Evolutionary conservation across 441 rosid species (phyloP), one percentile per base, ranked within the genome.

Genomic region (Jatropha podagrica): DNA sequence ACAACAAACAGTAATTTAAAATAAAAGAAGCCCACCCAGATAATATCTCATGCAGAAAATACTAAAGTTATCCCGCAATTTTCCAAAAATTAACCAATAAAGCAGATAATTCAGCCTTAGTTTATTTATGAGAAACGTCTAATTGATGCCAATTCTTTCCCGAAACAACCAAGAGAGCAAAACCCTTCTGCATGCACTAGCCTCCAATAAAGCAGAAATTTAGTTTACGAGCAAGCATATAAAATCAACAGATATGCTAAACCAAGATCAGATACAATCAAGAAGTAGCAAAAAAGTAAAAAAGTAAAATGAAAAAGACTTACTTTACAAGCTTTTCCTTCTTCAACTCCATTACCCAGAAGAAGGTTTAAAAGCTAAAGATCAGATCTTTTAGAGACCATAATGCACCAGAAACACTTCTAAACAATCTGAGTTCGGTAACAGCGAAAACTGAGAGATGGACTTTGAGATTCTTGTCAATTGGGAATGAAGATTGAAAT

Each of bases 291-390:
- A 51, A 8, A 20, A 37, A 54, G 15, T 13, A 26, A 46, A 37
- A 37, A 67, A 7, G 5, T 17, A 63, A 27, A 61, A 42, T 27
- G 15, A 32, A 15, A 68, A 12, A 27, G 44, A 70, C 85, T 83
- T 41, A 87, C 97, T 89, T 91, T 65, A 90, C 88, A 75, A 90
- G 87, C 83, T 83, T 90, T 62, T 85, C 92, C 86, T 87, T 91
- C 83, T 78, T 89, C 77, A 86, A 81, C 85, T 94, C 97, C 97
- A 91, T 95, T 38, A 48, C 64, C 46, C 65, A 68, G 63, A 81
- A 42, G 65, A 70, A 59, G 68, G 67, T 51, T 56, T 32, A 40
- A 7, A 27, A 68, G 64, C 68, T 69, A 74, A 7, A 60, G 55
- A 65, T 77, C 58, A 26, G 69, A 79, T 66, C 46, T 59, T 59